Base-by-base conservation (phyloP, 257 asterid genomes). In the Pogostemon cablin region DNA sequence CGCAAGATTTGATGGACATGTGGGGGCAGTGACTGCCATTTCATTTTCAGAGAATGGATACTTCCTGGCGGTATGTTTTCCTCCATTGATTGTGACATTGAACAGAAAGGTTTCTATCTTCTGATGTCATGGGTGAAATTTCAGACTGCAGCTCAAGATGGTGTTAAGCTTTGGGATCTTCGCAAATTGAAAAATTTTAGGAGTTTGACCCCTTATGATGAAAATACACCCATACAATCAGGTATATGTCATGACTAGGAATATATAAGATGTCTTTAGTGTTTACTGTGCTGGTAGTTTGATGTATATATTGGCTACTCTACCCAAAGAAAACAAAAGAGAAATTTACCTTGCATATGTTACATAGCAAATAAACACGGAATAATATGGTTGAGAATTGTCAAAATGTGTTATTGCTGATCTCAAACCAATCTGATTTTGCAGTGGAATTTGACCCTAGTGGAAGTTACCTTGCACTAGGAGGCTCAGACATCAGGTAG, bases 81-180 rank as follows among this genome's bases (percentile, higher is more conserved):
- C 46, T 65, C 71, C 58, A 47, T n/a, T 34, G 41, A 39, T 58
- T 5, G 39, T 54, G 56, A 49, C 43, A 41, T 63, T 65, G 17
- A 41, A 34, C 5, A 20, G 10, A 4, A 17, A 53, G 38, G 43
- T 44, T 43, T 79, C 57, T 40, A 11, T 75, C 44, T 60, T 69
- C 42, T 78, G 39, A 74, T 68, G 53, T 54, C 61, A 5, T 69
- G 65, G 73, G 69, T 75, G 62, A 43, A 68, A 76, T 75, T 72
- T 68, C 89, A 95, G 98, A 92, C 98, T 78, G 98, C 98, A 65
- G 98, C 98, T 59, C 93, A 85, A 66, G 99, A 95, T 86, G 99
- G 99, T 69, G 99, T 95, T 67, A 90, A 88, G 86, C 96, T 95
- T 67, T 95, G 90, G 92, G 99, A 95, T 86, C 85, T 95, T 62